Evolutionary conservation across 768 basidiomycete genomes (phyloP).

Genomic region (Phanerochaete sordida): DNA sequence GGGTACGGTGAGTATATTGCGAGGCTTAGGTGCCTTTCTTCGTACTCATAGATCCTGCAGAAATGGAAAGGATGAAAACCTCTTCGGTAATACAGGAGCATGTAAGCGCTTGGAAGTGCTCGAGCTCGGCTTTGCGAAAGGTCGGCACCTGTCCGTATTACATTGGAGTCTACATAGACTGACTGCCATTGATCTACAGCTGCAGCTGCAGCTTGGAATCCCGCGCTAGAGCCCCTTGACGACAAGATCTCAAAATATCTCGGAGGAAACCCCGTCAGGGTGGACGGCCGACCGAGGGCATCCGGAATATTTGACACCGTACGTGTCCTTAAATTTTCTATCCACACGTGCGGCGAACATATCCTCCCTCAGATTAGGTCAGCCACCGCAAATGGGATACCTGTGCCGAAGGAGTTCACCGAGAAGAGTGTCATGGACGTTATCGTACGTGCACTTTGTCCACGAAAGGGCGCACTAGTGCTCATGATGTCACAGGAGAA

Average conservation of each 20-base stretch:
- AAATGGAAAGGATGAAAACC: constrained; percentile 67
- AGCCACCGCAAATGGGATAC: constrained; percentile 65
- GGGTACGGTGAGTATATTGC: constrained; percentile 47
- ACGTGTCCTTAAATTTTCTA: constrained; percentile 6
- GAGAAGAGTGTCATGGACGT: constrained; percentile 55
- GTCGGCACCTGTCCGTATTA: constrained; percentile 32
- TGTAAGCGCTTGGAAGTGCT: constrained; percentile 67
- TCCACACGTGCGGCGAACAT: neutral
- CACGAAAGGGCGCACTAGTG: neutral
- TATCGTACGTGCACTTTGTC: constrained; percentile 41
- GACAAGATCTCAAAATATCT: constrained; percentile 65
- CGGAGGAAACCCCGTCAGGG: constrained; percentile 61
- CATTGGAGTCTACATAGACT: too few species aligned
- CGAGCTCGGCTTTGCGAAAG: constrained; percentile 59
- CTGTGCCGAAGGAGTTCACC: constrained; percentile 68
- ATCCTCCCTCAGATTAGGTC: constrained; percentile 61
- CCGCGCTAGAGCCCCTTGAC: constrained; percentile 58
- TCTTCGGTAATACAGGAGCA: constrained; percentile 63
- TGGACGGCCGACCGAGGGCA: constrained; percentile 74
- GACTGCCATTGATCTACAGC: constrained; percentile 38
- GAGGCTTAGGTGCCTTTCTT: neutral
- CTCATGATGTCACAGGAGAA: constrained; percentile 44
- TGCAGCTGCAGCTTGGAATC: constrained; percentile 63
- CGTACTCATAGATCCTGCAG: constrained; percentile 30
- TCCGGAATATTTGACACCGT: constrained; percentile 77